Percentiles rank a stretch among this genome's conserved stretches.
Conservation (phyloP, 2,329 filamentous ascomycete genomes). For the Talaromyces sp. region DNA sequence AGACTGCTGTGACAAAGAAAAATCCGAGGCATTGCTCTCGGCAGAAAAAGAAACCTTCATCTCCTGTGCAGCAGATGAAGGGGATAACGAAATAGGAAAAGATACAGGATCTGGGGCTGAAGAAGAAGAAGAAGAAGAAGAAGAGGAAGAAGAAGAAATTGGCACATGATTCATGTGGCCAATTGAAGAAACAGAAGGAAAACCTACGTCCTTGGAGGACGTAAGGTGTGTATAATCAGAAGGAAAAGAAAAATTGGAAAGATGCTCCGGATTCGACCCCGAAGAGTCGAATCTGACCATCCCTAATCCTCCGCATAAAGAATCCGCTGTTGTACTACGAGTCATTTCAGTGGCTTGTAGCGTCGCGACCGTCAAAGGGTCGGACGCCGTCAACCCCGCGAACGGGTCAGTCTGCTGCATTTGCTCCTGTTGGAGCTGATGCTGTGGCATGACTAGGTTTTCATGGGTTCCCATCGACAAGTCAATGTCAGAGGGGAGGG, state of each 20-base stretch:
- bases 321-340: slow-evolving; percentile 42
- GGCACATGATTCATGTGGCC: slow-evolving; percentile 25
- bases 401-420: slow-evolving; percentile 15
- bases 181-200: slow-evolving; percentile 18
- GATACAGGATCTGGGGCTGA: slow-evolving; percentile 30
- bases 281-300: slow-evolving; percentile 43
- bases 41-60: slow-evolving; percentile 48
- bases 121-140: slow-evolving; percentile 27
- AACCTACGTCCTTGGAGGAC: slow-evolving; percentile 25
- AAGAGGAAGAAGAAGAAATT: slow-evolving; percentile 27
- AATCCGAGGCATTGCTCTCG: slow-evolving; percentile 41
- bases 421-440: slow-evolving; percentile 16
- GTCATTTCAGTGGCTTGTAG: slow-evolving; percentile 38
- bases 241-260: slow-evolving; percentile 24
- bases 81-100: slow-evolving; percentile 24
- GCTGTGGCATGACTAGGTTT: slow-evolving; percentile 18
- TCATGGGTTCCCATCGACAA: slow-evolving; percentile 16
- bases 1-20: slow-evolving; percentile 39
- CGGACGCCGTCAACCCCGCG: slow-evolving; percentile 18
- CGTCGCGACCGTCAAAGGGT: slow-evolving; percentile 21
- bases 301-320: slow-evolving; percentile 37
- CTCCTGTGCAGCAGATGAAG: slow-evolving; percentile 40
- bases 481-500: slow-evolving; percentile 21
- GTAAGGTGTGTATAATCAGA: slow-evolving; percentile 24
- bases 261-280: slow-evolving; percentile 30